These are phyloP conservation scores for Bruguiera parviflora DNA, from an alignment of 345 rosid species.

Conservation along the genomic window DNA sequence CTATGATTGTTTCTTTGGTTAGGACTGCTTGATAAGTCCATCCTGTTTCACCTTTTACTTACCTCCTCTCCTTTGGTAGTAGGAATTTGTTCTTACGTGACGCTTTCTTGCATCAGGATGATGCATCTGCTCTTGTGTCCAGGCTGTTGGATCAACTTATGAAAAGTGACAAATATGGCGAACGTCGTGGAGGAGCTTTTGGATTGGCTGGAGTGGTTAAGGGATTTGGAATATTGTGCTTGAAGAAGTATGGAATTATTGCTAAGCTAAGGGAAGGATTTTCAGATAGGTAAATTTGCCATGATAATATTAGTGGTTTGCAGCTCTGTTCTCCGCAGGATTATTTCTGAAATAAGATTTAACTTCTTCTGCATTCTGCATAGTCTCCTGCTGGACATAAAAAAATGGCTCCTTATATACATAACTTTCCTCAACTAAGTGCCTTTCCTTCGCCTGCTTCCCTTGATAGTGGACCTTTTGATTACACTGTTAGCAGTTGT, in stretches of 20 bases:
- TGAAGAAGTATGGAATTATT: constrained; percentile 73
- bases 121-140: constrained; percentile 65
- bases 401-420: too few relatives aligned
- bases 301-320: neutral
- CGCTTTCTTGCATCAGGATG: constrained; percentile 49
- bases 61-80: neutral
- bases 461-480: too few relatives aligned
- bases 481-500: neutral
- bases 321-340: neutral
- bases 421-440: too few relatives aligned
- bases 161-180: constrained; percentile 95
- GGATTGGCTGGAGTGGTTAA: constrained; percentile 92
- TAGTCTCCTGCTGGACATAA: too few relatives aligned
- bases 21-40: neutral
- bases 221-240: constrained; percentile 87
- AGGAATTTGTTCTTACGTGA: constrained; percentile 1
- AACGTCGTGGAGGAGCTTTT: constrained; percentile 98
- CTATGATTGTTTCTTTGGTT: neutral
- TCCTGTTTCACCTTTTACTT: too few relatives aligned
- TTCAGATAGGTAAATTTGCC: constrained; percentile 58
- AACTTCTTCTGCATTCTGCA: too few relatives aligned
- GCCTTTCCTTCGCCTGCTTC: too few relatives aligned
- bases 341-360: too few relatives aligned
- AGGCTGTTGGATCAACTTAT: constrained; percentile 75
- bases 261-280: constrained; percentile 62